These are phyloP conservation scores for Dissophora ornata DNA, from an alignment of 192 early-diverging fungal species.

Conservation along the genomic window DNA sequence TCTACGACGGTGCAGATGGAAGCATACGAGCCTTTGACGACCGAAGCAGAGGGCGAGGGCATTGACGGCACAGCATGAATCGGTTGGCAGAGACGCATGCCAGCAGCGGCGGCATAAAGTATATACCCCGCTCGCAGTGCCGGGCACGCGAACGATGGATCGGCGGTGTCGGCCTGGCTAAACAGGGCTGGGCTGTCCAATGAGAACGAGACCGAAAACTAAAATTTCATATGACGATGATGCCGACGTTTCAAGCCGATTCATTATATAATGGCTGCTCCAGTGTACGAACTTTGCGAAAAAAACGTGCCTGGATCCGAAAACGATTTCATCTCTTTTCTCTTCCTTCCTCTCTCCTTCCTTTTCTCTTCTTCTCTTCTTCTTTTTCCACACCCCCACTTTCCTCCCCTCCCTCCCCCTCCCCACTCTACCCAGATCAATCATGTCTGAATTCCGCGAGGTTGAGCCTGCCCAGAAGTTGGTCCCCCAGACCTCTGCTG, in stretches of 20 bases:
- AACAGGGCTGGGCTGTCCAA: background rate
- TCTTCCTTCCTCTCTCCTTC: slow-evolving; percentile 1
- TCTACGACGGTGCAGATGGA: too few species aligned
- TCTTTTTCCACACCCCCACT: background rate
- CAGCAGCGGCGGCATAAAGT: too few species aligned
- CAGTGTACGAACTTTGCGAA: too few species aligned
- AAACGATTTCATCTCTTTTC: background rate
- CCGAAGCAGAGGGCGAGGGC: too few species aligned
- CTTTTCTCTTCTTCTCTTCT: slow-evolving; percentile 7
- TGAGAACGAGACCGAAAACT: background rate
- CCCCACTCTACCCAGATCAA: slow-evolving; percentile 13
- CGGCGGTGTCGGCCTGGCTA: slow-evolving; percentile 18
- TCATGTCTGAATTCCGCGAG: slow-evolving; percentile 42
- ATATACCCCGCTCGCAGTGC: too few species aligned
- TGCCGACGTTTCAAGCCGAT: background rate
- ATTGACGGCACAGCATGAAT: too few species aligned
- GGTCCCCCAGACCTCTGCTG: slow-evolving; percentile 56
- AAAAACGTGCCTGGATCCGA: background rate
- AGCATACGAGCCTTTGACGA: too few species aligned
- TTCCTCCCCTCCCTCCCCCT: background rate
- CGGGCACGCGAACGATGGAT: background rate
- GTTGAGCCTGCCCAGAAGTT: slow-evolving; percentile 18
- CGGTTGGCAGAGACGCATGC: too few species aligned
- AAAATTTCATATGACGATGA: background rate
- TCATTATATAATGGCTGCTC: too few species aligned